phyloP scores from a whole-genome alignment of 2,329 filamentous ascomycete genomes.

The Xylaria sp. region DNA sequence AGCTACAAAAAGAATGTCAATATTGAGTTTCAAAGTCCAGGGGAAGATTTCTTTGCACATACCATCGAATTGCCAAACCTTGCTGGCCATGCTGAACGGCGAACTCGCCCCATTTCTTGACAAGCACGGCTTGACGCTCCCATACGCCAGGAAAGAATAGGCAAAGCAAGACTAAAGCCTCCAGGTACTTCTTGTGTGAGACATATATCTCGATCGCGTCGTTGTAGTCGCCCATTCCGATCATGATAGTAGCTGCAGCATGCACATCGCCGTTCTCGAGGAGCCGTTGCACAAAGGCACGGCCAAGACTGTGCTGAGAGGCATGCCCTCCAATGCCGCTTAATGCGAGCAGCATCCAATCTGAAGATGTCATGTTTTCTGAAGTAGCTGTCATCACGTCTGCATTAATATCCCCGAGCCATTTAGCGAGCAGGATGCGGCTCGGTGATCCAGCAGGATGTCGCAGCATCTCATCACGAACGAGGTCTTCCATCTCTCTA shows the following conservation, averaged over 20 bases:
- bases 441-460: constrained; percentile 79
- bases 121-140: constrained; percentile 87
- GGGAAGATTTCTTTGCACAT: constrained; percentile 42
- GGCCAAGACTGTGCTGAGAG: constrained; percentile 89
- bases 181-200: constrained; percentile 90
- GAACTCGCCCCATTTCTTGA: constrained; percentile 95
- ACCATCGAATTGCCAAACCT: constrained; percentile 87
- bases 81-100: constrained; percentile 88
- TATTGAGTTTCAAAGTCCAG: constrained; percentile 3
- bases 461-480: constrained; percentile 83
- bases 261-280: constrained; percentile 91
- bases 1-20: constrained; percentile 58
- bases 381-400: constrained; percentile 84
- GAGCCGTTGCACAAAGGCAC: constrained; percentile 89
- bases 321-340: constrained; percentile 83
- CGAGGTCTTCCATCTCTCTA: constrained; percentile 80
- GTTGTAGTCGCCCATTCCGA: constrained; percentile 90
- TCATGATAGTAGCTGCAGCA: constrained; percentile 89
- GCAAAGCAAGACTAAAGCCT: constrained; percentile 88
- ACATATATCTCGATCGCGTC: constrained; percentile 97
- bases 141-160: constrained; percentile 85
- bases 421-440: constrained; percentile 86
- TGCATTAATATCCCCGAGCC: constrained; percentile 86
- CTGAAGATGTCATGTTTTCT: constrained; percentile 88
- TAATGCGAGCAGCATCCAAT: constrained; percentile 96